Evolutionary conservation across 2,329 filamentous ascomycete species (phyloP).

Genomic region (Hypocrella siamensis): DNA sequence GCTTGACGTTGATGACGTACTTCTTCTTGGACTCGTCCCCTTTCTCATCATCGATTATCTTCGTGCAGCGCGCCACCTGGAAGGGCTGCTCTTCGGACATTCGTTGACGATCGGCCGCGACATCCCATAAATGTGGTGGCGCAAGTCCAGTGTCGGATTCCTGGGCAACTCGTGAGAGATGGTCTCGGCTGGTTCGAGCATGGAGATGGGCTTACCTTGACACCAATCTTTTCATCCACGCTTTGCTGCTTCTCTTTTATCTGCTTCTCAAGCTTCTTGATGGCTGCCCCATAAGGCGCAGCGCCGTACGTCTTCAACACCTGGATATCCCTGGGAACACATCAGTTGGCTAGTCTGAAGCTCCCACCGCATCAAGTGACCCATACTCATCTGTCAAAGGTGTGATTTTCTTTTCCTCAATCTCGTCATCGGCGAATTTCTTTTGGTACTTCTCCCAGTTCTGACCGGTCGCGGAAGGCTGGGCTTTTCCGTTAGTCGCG

Average conservation of each 20-base stretch:
- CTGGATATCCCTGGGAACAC: slow-evolving; percentile 69
- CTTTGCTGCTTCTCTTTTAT: slow-evolving; percentile 99
- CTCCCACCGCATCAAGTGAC: background rate
- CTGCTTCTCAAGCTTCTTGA: slow-evolving; percentile 97
- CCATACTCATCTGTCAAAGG: slow-evolving; percentile 89
- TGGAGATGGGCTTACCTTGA: slow-evolving; percentile 38
- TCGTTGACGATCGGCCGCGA: slow-evolving; percentile 91
- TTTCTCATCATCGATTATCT: slow-evolving; percentile 96
- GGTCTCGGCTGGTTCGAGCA: background rate
- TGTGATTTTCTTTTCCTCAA: slow-evolving; percentile 99
- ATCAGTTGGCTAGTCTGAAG: slow-evolving; percentile 9
- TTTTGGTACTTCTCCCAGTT: slow-evolving; percentile 99
- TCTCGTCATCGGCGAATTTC: slow-evolving; percentile 89
- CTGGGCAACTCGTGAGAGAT: slow-evolving; percentile 25
- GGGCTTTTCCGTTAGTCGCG: slow-evolving; percentile 16
- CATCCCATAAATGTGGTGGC: slow-evolving; percentile 96
- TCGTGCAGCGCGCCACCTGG: slow-evolving; percentile 94
- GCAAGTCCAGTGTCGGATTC: slow-evolving; percentile 98
- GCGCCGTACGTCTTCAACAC: slow-evolving; percentile 98
- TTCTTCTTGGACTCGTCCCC: slow-evolving; percentile 92
- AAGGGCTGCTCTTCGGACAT: slow-evolving; percentile 98
- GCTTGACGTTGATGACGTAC: slow-evolving; percentile 99
- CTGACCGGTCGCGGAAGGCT: slow-evolving; percentile 88
- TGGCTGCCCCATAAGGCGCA: slow-evolving; percentile 78
- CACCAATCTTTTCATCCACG: slow-evolving; percentile 95